These are phyloP conservation scores for Diutina ranongensis DNA, from an alignment of 1,139 yeast species.

Conservation along the genomic window DNA sequence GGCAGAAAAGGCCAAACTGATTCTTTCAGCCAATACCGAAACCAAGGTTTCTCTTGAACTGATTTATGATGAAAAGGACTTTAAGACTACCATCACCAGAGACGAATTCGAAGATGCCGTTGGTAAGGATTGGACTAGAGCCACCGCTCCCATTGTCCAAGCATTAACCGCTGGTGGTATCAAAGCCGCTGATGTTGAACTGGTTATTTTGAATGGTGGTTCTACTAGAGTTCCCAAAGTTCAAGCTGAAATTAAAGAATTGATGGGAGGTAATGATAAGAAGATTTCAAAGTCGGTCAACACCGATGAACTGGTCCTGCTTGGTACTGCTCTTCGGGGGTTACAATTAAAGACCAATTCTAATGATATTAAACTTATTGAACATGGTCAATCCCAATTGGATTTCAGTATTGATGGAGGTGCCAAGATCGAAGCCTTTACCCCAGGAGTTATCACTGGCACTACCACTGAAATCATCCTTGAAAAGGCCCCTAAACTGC, in stretches of 20 bases:
- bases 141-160: constrained; percentile 43
- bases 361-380: constrained; percentile 50
- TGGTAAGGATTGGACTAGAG: constrained; percentile 29
- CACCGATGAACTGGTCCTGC: constrained; percentile 90
- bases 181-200: constrained; percentile 32
- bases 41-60: constrained; percentile 64
- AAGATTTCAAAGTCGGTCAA: constrained; percentile 80
- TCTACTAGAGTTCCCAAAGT: constrained; percentile 85
- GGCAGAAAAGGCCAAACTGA: constrained; percentile 78
- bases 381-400: constrained; percentile 37
- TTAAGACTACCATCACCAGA: constrained; percentile 53
- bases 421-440: constrained; percentile 25
- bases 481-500: constrained; percentile 19
- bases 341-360: constrained; percentile 44
- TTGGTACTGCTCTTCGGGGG: constrained; percentile 81
- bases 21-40: constrained; percentile 80
- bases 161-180: constrained; percentile 31
- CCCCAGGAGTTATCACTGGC: constrained; percentile 27
- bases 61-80: constrained; percentile 59
- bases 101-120: constrained; percentile 63
- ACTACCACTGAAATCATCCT: constrained; percentile 20
- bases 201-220: constrained; percentile 84
- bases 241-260: constrained; percentile 42
- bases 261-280: constrained; percentile 39
- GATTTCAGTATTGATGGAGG: constrained; percentile 22